Evolutionary conservation across 345 rosid species (phyloP), one percentile per base, ranked within the genome.

Genomic region (Heritiera fomes): DNA sequence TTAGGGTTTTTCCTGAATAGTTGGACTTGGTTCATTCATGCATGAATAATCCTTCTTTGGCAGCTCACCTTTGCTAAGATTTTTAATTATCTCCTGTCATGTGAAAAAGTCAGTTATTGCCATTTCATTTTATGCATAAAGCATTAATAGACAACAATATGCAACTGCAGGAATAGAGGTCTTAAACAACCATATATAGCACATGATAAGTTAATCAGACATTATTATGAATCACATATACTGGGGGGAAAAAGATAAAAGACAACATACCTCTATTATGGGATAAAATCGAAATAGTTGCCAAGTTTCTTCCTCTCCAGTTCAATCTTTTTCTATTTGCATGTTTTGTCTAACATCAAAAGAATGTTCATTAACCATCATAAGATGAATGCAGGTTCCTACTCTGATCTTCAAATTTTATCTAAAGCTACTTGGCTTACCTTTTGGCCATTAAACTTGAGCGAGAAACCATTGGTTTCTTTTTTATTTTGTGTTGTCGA

Each of bases 361-460:
- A 77, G n/a, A 69, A 79, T 47, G 67, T 60, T 30, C 67, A 64
- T 34, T 55, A 71, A 58, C 23, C 60, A 55, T 23, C 28, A 23
- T 23, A 23, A 23, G 47, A 18, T 62, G 9, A 61, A 58, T 71
- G 73, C 38, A 75, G 75, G 78, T 47, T 50, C 58, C 61, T 34
- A 17, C 38, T 62, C 49, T 65, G 47, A 67, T 74, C 23, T 71
- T 62, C 73, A 47, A 13, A 46, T n/a, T 23, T 45, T 69, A 17
- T 13, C 23, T 75, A 69, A 4, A 78, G 67, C 61, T 72, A 34
- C 64, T 38, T 13, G 18, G 72, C 1, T 64, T 81, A 95, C 98
- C 94, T 93, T 95, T 75, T 90, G 90, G 75, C 87, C 94, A 63
- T 89, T 91, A 72, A 92, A 95, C 80, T 91, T 95, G 76, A 95